Conservation (phyloP, 805 yeast species). For the Lipomyces mesembrius region DNA sequence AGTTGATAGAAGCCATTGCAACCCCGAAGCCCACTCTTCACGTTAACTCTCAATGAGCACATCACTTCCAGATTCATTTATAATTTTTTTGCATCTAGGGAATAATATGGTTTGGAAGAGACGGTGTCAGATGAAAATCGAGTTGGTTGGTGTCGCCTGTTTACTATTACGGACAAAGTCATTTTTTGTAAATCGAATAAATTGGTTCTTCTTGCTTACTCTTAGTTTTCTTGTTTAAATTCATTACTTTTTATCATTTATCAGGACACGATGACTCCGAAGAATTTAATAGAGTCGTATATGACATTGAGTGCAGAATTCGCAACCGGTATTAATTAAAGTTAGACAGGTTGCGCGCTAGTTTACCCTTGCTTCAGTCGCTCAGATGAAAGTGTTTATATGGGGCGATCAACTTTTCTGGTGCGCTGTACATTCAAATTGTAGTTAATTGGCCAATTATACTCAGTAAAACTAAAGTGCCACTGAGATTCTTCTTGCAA, state of each 20-base stretch:
- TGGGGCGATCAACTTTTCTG: no score
- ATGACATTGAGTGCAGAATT: no score
- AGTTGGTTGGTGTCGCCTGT: not conserved
- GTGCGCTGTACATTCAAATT: no score
- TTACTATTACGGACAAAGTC: not conserved
- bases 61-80: not conserved
- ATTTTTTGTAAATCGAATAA: no score
- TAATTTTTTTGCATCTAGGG: not conserved
- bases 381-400: no score
- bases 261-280: not conserved
- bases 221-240: not conserved
- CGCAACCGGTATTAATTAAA: no score
- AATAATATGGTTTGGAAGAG: not conserved
- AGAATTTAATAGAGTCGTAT: no score
- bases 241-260: not conserved
- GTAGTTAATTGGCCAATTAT: no score
- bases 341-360: no score
- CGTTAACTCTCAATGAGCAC: conserved; percentile 60
- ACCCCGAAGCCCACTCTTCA: conserved; percentile 83
- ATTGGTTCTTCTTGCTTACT: not conserved
- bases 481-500: no score
- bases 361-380: no score
- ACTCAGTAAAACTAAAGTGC: no score
- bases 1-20: conserved; percentile 78
- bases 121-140: not conserved